Conservation (phyloP, 371 early-diverging fungal genomes). For the Coemansia linderi region DNA sequence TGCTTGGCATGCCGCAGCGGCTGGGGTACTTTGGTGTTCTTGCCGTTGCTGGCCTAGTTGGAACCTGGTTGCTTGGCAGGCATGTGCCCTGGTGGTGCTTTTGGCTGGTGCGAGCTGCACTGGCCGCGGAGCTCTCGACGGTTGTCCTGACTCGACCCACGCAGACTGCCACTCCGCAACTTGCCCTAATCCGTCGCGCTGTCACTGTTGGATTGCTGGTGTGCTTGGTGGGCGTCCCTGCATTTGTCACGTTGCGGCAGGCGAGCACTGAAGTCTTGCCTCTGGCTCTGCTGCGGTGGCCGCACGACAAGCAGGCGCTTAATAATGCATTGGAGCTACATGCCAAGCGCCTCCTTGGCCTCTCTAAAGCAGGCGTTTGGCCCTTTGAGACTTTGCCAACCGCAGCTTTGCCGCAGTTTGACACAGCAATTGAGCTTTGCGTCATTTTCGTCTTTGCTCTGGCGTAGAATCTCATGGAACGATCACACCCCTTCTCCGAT, state of each 20-base stretch:
- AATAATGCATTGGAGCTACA: neutral
- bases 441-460: slow-evolving; percentile 15
- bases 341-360: neutral
- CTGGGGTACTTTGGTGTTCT: neutral
- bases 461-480: slow-evolving; percentile 8
- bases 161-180: neutral
- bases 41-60: neutral
- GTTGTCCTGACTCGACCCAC: neutral
- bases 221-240: neutral
- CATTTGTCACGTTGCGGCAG: slow-evolving; percentile 6
- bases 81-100: slow-evolving; percentile 9
- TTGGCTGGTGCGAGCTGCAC: slow-evolving; percentile 19
- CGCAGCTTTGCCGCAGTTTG: slow-evolving; percentile 11
- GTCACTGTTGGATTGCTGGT: neutral
- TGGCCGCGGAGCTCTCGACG: slow-evolving; percentile 1
- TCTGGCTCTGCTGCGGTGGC: slow-evolving; percentile 27
- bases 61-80: slow-evolving; percentile 10
- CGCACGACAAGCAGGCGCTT: slow-evolving; percentile 14
- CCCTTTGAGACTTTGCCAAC: neutral
- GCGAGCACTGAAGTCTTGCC: neutral
- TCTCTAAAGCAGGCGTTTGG: neutral
- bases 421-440: slow-evolving; percentile 13
- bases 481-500: neutral
- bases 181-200: neutral
- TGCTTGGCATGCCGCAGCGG: slow-evolving; percentile 17